Base-by-base conservation (phyloP, 2,329 filamentous ascomycete genomes). In the Lachnellula occidentalis region DNA sequence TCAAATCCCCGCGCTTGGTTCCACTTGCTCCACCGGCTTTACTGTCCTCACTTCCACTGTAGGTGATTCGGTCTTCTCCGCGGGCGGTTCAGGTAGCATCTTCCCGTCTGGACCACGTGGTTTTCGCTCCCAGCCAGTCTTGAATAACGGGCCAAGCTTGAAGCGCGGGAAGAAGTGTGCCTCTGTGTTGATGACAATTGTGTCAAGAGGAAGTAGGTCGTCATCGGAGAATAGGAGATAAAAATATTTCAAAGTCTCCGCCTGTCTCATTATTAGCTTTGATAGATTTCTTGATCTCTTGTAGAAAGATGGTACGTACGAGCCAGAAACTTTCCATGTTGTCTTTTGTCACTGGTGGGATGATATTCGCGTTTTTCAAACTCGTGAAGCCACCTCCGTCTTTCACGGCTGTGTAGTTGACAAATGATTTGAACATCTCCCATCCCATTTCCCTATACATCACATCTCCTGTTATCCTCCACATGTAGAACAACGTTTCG, bases 291-390 rank as follows among this genome's bases (percentile, higher is more conserved):
- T n/a, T 7, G 9, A 27, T 41, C 15, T 9, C 9, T 50, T 24
- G 21, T 31, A 17, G 24, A 15, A 45, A 49, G 37, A 31, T 41
- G 41, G 21, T 15, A 76, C 86, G 74, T 74, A 90, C 87, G 77
- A 99, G 81, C 94, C 94, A 99, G 74, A 97, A 97, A 69, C 90
- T 95, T 74, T 99, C 94, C 92, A 99, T 96, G 64, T 97, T 97
- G 72, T 99, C 92, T 57, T 83, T 79, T 45, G 77, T 75, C 14
- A 76, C 71, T 0, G 90, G 83, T 19, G 92, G 91, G 9, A 94
- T 72, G 5, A 73, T 72, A 61, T 86, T 85, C 24, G 91, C 92
- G 67, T 95, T 83, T 17, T 78, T 78, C 58, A 97, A 76, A 61
- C 87, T 92, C 1, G 89, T 90, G 68, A 95, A 97, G 0, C 91